phyloP scores from a whole-genome alignment of 495 filamentous ascomycete species.

The Talaromyces borbonicus region DNA sequence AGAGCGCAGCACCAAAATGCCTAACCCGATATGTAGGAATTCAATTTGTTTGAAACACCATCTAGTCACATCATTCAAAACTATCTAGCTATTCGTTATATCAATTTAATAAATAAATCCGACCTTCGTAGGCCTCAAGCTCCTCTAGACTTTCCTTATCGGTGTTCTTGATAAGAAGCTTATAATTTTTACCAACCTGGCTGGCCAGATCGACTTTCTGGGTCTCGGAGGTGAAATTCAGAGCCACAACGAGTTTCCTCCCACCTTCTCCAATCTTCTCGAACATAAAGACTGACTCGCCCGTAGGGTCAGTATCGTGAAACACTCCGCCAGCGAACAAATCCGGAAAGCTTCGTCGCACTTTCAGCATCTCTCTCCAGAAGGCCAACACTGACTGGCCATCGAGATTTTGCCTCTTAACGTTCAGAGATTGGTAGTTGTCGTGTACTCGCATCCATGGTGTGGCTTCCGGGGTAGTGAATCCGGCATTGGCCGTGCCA shows the following conservation, averaged over 20 bases:
- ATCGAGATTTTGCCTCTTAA: constrained; percentile 31
- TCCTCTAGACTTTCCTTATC: constrained; percentile 10
- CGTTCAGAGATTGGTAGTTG: constrained; percentile 41
- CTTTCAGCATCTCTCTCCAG: constrained; percentile 32
- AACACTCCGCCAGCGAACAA: constrained; percentile 39
- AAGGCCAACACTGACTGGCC: constrained; percentile 31
- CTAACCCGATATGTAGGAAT: too few species aligned
- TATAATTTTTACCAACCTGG: constrained; percentile 7
- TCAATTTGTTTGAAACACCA: too few species aligned
- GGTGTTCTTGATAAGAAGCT: constrained; percentile 10
- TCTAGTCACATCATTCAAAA: constrained; percentile 4
- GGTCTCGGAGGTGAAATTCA: constrained; percentile 15
- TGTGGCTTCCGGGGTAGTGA: constrained; percentile 26
- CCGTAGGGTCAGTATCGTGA: constrained; percentile 24
- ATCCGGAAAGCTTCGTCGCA: constrained; percentile 31
- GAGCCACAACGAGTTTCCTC: constrained; percentile 13
- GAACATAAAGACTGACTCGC: constrained; percentile 24
- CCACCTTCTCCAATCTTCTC: constrained; percentile 9
- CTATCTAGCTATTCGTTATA: constrained; percentile 8
- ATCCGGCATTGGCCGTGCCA: constrained; percentile 41
- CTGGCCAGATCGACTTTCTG: constrained; percentile 17
- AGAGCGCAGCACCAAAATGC: too few species aligned
- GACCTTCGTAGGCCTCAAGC: constrained; percentile 16
- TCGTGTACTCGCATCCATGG: constrained; percentile 55
- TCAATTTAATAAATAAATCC: constrained; percentile 11